A percentile compares a stretch with the other conserved stretches of the same genome.
Conservation (phyloP, 2,329 filamentous ascomycete genomes). For the Colletotrichum sp. region DNA sequence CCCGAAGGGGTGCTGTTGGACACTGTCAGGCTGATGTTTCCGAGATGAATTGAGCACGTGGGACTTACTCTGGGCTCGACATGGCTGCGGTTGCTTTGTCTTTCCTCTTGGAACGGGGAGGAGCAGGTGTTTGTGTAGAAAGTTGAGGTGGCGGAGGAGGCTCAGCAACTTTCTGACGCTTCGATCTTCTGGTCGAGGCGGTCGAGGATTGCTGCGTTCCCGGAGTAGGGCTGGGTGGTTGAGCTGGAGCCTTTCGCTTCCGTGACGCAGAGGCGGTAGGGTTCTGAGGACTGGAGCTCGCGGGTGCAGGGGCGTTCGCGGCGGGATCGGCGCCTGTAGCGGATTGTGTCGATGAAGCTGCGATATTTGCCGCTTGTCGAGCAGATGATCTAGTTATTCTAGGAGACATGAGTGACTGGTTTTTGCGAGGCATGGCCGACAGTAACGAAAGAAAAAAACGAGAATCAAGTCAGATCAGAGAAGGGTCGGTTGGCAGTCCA, state of each 20-base stretch:
- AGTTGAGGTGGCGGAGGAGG: slow-evolving; percentile 36
- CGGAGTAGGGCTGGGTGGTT: slow-evolving; percentile 50
- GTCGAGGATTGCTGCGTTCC: slow-evolving; percentile 12
- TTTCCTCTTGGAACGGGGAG: slow-evolving; percentile 59
- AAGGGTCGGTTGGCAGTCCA: background rate
- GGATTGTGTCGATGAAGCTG: slow-evolving; percentile 49
- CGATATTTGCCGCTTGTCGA: slow-evolving; percentile 79
- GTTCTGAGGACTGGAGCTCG: slow-evolving; percentile 43
- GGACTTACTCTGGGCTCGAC: slow-evolving; percentile 73
- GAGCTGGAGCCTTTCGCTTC: slow-evolving; percentile 77
- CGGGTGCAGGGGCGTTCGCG: slow-evolving; percentile 44
- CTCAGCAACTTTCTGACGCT: slow-evolving; percentile 72
- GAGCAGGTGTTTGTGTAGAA: slow-evolving; percentile 15
- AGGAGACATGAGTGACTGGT: slow-evolving; percentile 81
- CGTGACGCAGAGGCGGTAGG: slow-evolving; percentile 56
- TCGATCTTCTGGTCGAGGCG: slow-evolving; percentile 64
- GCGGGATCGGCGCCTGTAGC: slow-evolving; percentile 42
- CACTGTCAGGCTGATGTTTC: background rate
- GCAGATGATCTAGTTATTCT: slow-evolving; percentile 96
- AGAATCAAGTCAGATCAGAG: slow-evolving; percentile 10
- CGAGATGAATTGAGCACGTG: background rate
- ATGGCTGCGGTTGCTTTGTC: slow-evolving; percentile 68
- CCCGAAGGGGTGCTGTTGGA: slow-evolving; percentile 60
- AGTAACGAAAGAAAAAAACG: slow-evolving; percentile 11
- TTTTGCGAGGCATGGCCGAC: slow-evolving; percentile 21